Base-by-base conservation (phyloP, 805 yeast species). In the Metschnikowia proteae region DNA sequence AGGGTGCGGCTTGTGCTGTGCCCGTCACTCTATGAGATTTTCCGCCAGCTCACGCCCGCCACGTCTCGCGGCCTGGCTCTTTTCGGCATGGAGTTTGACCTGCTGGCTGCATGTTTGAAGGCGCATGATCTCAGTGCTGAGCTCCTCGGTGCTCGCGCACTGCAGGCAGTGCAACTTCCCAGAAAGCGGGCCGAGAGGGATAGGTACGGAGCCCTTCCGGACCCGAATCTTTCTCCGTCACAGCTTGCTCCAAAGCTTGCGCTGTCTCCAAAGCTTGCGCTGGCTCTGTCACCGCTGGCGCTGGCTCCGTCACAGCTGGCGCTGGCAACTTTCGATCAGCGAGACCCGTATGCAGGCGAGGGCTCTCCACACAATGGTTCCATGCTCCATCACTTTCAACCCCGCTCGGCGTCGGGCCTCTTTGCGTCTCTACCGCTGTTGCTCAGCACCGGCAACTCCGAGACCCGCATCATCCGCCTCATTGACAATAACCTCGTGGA, bases 1-100 rank as follows among this genome's bases (percentile, higher is more conserved):
- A 70, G 73, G 48, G 73, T 79, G 3, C 69, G 79, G 41, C 59
- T 79, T n/a, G 70, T 82, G 0, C 51, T 74, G 43, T 75, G 75
- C 4, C 75, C 79, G 6, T 69, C 75, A 29, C 55, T 79, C 38
- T 62, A 73, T 4, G 61, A 70, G 3, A 60, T 79, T 22, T 78
- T 78, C 59, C 69, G 74, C 32, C 68, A 71, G 26, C 58, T 79
- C 36, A 65, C 67, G 25, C 72, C 75, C 5, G 64, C 63, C 49
- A 60, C 68, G 6, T 56, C 61, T 34, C 65, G 63, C 30, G 61
- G 58, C 42, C 47, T 44, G 29, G 25, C n/a, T 9, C 37, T 50
- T 6, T 50, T 45, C 40, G 45, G 51, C 25, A 35, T 46, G 41
- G 42, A 34, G 10, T 43, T 45, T 3, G 51, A 50, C 32, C 33